phyloP scores from a whole-genome alignment of 1,139 yeast species.

The Pichia sp. region DNA sequence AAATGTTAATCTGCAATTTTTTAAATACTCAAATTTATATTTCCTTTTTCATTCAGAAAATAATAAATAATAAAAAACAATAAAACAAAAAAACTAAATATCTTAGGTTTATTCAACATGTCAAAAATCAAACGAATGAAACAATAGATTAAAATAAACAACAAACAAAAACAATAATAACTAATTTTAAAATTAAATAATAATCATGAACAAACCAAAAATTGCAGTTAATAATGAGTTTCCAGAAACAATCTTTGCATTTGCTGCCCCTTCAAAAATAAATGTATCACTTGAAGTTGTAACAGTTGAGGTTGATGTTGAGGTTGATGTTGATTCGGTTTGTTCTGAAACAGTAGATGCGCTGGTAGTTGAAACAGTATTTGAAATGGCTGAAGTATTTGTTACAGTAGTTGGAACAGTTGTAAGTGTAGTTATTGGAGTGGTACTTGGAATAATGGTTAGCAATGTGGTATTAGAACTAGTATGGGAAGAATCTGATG shows the following conservation, averaged over 20 bases:
- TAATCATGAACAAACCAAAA: neutral
- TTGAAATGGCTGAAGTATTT: neutral
- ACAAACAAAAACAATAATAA: neutral
- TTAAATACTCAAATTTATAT: too few species aligned
- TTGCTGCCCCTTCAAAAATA: neutral
- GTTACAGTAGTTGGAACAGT: neutral
- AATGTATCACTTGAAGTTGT: neutral
- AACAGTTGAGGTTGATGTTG: neutral
- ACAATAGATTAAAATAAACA: neutral
- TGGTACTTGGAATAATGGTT: neutral
- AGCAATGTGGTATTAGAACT: too few species aligned
- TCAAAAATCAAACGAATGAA: neutral
- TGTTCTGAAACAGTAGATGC: neutral
- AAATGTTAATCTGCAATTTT: too few species aligned
- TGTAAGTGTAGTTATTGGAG: neutral
- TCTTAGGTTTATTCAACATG: neutral
- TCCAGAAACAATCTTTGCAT: neutral
- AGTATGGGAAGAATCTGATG: neutral
- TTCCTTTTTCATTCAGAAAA: too few species aligned
- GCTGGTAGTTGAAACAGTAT: neutral
- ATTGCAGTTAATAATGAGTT: neutral
- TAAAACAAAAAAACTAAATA: too few species aligned
- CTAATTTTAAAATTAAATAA: neutral
- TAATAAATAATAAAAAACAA: too few species aligned
- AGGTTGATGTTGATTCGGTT: neutral